Evolutionary conservation across 1,284 basidiomycete species (phyloP).

Genomic region (Cutaneotrichosporon sp.): DNA sequence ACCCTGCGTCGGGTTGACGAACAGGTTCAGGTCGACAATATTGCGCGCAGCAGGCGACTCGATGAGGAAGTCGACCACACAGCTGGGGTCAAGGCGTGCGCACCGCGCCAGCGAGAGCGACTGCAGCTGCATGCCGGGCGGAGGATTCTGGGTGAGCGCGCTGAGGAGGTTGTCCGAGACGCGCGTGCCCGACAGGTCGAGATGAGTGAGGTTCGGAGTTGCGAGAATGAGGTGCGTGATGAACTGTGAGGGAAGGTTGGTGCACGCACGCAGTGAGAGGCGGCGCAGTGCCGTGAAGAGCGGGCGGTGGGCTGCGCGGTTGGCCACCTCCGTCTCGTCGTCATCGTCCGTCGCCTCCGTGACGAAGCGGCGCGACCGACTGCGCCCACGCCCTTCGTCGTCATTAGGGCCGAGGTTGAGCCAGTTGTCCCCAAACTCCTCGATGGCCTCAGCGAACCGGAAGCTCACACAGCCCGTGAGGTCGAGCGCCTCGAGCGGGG

Average conservation of each 20-base stretch:
- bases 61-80: conserved; percentile 73
- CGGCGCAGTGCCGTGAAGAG: conserved; percentile 74
- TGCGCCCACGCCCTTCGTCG: conserved; percentile 55
- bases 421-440: conserved; percentile 75
- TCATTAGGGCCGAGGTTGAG: conserved; percentile 57
- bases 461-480: conserved; percentile 91
- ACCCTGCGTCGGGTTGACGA: conserved; percentile 81
- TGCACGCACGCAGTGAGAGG: conserved; percentile 80
- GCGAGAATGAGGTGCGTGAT: conserved; percentile 69
- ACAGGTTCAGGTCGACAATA: conserved; percentile 79
- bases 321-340: conserved; percentile 47
- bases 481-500: conserved; percentile 81
- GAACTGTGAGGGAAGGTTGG: conserved; percentile 68
- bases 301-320: conserved; percentile 28
- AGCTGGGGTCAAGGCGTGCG: conserved; percentile 73
- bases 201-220: conserved; percentile 51
- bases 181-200: conserved; percentile 63
- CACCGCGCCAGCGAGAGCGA: conserved; percentile 87
- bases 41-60: conserved; percentile 62
- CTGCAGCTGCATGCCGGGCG: conserved; percentile 64
- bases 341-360: conserved; percentile 24
- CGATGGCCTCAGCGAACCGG: conserved; percentile 78
- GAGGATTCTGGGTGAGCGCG: conserved; percentile 57
- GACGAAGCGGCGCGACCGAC: conserved; percentile 19
- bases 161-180: conserved; percentile 61